Evolutionary conservation across 306 rosid genomes (phyloP), one percentile per base, ranked within the genome.

Genomic region (Vicia villosa): DNA sequence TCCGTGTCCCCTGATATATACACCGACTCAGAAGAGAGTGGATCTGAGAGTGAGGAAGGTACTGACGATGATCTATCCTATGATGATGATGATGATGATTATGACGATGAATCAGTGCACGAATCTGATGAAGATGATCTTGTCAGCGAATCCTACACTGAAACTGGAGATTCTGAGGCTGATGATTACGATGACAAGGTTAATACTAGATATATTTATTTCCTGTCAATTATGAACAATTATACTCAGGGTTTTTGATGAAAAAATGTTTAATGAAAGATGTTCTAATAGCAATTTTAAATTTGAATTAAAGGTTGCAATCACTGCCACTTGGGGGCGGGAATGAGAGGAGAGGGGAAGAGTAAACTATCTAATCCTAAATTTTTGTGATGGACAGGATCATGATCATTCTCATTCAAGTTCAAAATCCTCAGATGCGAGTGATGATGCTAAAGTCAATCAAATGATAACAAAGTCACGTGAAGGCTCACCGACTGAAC

Each of bases 11-110:
- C 87, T 41, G 96, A 89, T 40, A 69, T 88, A 71, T 89, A 95
- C 86, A 75, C 83, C 2, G 95, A 91, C 70, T 62, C 97, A 5
- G 96, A 88, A 68, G 97, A 87, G 43, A 85, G 90, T 82, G 89
- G 81, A 60, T 87, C 87, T 60, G 97, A 83, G 80, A 83, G 88
- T 13, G 99, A 82, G 56, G 97, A 87, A 77, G 96, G 69, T 46
- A 81, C 88, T 24, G 97, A 88, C 61, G 95, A 84, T 76, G 96
- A 85, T 5, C 71, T 79, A 72, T 94, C 92, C 49, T 88, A 87
- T 60, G 92, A 94, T 36, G 91, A 83, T 9, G 89, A 85, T 51
- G 57, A 82, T 30, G 96, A 88, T 19, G 93, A 86, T 73, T 6
- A 52, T 86, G 87, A 34, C 65, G 91, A 88, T 59, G 85, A 79